Conservation (phyloP, 2,329 filamentous ascomycete species). For the Orbilia quercus region DNA sequence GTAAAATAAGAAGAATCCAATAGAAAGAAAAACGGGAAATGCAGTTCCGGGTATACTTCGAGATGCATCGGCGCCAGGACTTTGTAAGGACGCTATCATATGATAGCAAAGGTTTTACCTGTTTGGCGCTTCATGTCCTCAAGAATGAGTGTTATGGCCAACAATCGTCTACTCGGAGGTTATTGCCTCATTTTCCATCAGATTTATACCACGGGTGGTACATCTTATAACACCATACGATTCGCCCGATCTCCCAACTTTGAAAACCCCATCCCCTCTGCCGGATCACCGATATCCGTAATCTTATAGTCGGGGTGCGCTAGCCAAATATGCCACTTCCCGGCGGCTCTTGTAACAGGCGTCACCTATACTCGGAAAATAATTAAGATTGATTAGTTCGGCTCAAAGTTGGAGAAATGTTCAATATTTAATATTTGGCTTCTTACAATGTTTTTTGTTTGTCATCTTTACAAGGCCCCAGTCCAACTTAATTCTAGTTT, state of each 20-base stretch:
- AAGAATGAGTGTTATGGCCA: slow-evolving; percentile 25
- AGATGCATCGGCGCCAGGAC: too few relatives aligned
- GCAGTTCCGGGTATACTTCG: too few relatives aligned
- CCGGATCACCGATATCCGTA: slow-evolving; percentile 21
- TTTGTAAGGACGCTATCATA: slow-evolving; percentile 3
- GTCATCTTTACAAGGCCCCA: slow-evolving; percentile 27
- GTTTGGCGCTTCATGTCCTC: slow-evolving; percentile 31
- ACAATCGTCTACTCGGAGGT: slow-evolving; percentile 29
- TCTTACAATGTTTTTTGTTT: slow-evolving; percentile 26
- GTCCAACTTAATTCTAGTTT: slow-evolving; percentile 10
- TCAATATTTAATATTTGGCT: slow-evolving; percentile 25
- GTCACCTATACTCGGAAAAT: slow-evolving; percentile 2
- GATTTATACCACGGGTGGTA: slow-evolving; percentile 10
- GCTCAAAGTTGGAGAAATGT: slow-evolving; percentile 24
- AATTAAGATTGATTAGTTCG: slow-evolving; percentile 22
- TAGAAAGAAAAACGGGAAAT: too few relatives aligned
- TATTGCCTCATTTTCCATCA: slow-evolving; percentile 8
- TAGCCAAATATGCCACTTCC: slow-evolving; percentile 6
- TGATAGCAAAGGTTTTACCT: slow-evolving; percentile 39
- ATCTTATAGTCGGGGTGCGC: slow-evolving; percentile 1
- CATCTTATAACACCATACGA: slow-evolving; percentile 22
- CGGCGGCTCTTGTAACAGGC: background rate
- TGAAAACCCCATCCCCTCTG: slow-evolving; percentile 19
- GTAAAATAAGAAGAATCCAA: too few relatives aligned
- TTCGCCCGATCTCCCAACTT: slow-evolving; percentile 28